Evolutionary conservation across 345 rosid species (phyloP).

Genomic region (Durio zibethinus): DNA sequence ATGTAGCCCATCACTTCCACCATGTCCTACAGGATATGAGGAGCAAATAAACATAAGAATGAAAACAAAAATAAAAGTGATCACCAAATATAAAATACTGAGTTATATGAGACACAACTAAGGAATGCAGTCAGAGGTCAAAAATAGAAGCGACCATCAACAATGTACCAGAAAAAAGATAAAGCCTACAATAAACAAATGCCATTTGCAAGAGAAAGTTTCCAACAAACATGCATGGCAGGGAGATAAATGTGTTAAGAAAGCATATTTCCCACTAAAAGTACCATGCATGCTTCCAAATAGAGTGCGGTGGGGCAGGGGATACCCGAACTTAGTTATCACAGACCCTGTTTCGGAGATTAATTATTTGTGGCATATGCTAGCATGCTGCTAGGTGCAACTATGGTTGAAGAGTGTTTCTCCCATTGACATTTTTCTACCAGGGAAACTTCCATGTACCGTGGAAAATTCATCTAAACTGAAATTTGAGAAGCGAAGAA

Average conservation of each 20-base stretch:
- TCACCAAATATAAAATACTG: background rate
- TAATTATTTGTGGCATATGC: background rate
- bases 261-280: background rate
- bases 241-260: background rate
- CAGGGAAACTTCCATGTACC: background rate
- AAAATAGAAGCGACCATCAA: background rate
- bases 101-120: background rate
- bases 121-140: background rate
- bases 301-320: background rate
- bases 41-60: constrained; percentile 1
- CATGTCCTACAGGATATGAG: constrained; percentile 59
- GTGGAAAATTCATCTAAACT: background rate
- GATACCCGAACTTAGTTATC: background rate
- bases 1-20: constrained; percentile 24
- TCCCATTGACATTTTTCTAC: background rate
- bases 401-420: background rate
- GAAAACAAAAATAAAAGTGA: background rate
- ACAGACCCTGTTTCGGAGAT: background rate
- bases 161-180: background rate
- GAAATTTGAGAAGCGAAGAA: background rate
- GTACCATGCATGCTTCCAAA: background rate
- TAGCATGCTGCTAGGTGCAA: background rate
- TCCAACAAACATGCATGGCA: background rate
- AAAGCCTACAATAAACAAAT: background rate
- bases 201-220: background rate